Evolutionary conservation across 768 basidiomycete species (phyloP), one percentile per base, ranked within the genome.

Genomic region (Leccinum fibrillosum): DNA sequence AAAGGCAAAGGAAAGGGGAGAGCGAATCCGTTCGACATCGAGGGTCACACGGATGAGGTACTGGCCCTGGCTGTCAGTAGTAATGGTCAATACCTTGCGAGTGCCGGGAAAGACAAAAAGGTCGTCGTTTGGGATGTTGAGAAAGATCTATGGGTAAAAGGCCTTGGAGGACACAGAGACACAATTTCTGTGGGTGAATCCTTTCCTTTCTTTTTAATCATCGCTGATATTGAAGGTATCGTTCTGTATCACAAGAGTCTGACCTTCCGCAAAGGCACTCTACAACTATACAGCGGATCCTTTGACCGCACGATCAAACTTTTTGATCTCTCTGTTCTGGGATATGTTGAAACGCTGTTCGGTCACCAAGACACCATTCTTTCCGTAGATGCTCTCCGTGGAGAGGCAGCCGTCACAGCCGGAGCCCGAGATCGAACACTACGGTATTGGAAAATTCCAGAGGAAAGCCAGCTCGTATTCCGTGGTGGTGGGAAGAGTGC

Each of bases 381-480:
- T 15, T 77, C 81, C 4, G 66, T 99, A 5, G 92, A 94, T 61
- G 80, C 92, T 6, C 82, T 98, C 15, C 86, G 90, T 34, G 84
- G 84, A 7, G 94, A 98, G 64, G 85, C 86, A 2, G 90, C 89
- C 15, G 84, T 98, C 19, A 94, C 88, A 35, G 89, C 89, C 5
- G 97, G 96, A 19, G 91, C 86, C 1, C 80, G 94, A 34, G 97
- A 99, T 77, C 89, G 92, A 69, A 97, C 94, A 0, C 83, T 88
- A 58, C 82, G 97, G 35, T 98, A 85, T 75, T 99, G 96, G 96
- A 98, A 98, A 76, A 89, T 98, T 53, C 85, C 86, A 37, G 96
- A 99, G 54, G 94, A 98, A 73, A 92, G 83, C 12, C 96, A 98
- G 69, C 79, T 99, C 25, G 94, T 99, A 7, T 98, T 98, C 68